Percentiles rank a stretch among this genome's conserved stretches.
phyloP scores from a whole-genome alignment of 2,329 filamentous ascomycete genomes.

The Diaporthe vexans region DNA sequence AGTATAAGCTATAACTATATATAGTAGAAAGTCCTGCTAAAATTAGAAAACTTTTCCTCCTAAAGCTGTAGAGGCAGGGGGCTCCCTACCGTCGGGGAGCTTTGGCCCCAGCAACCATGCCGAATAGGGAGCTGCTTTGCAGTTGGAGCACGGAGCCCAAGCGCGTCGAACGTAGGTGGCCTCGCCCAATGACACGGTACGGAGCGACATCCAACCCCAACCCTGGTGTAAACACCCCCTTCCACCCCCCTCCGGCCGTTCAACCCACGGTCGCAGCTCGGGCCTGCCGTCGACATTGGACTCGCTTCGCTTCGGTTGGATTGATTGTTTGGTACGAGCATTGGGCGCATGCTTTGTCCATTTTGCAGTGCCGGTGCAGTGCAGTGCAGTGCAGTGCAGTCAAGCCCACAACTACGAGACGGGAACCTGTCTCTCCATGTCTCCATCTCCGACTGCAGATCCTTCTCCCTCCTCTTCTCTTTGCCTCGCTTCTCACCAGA shows the following conservation, averaged over 20 bases:
- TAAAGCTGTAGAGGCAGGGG: slow-evolving; percentile 7
- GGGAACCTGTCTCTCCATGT: slow-evolving; percentile 8
- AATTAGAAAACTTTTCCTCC: too few species aligned
- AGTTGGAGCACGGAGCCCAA: slow-evolving; percentile 4
- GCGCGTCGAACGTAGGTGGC: slow-evolving; percentile 14
- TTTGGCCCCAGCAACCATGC: slow-evolving; percentile 18
- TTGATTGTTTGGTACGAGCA: slow-evolving; percentile 23
- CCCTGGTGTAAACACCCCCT: background rate
- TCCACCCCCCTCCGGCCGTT: background rate
- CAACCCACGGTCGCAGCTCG: slow-evolving; percentile 17
- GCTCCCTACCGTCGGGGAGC: background rate
- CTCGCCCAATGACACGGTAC: slow-evolving; percentile 10
- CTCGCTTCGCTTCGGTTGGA: slow-evolving; percentile 25
- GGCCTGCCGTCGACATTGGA: slow-evolving; percentile 31
- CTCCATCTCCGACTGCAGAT: slow-evolving; percentile 17
- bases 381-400: too few species aligned
- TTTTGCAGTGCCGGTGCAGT: too few species aligned
- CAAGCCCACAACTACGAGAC: slow-evolving; percentile 14
- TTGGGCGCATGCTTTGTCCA: slow-evolving; percentile 23
- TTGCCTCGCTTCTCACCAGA: background rate
- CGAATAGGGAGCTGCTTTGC: slow-evolving; percentile 8
- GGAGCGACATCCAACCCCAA: background rate
- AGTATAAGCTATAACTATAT: too few species aligned
- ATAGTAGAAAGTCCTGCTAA: too few species aligned
- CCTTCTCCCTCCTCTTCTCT: background rate